Conservation (phyloP, 495 filamentous ascomycete species). For the Lepraria neglecta region DNA sequence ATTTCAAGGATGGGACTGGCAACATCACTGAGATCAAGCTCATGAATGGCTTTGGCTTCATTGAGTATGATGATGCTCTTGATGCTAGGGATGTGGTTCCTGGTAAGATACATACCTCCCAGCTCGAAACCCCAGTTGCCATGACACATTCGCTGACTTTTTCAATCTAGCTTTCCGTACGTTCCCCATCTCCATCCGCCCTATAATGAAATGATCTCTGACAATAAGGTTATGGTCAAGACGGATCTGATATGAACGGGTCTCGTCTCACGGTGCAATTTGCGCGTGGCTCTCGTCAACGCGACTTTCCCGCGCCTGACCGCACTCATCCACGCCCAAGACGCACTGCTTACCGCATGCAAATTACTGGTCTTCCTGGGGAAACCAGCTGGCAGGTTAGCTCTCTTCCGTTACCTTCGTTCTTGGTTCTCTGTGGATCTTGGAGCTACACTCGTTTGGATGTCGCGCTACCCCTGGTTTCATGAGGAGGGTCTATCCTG, state of each 20-base stretch:
- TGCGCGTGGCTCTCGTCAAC: constrained; percentile 85
- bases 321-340: constrained; percentile 83
- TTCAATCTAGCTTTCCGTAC: constrained; percentile 20
- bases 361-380: constrained; percentile 89
- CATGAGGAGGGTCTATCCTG: not conserved
- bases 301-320: constrained; percentile 68
- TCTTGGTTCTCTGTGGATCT: constrained; percentile 24
- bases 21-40: constrained; percentile 98
- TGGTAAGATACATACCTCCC: constrained; percentile 50
- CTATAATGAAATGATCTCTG: not conserved
- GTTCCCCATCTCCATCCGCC: not conserved
- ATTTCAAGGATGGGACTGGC: constrained; percentile 93
- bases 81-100: constrained; percentile 97
- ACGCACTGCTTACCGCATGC: constrained; percentile 92
- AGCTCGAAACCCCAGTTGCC: constrained; percentile 22
- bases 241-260: constrained; percentile 97
- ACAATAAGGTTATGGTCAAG: constrained; percentile 39
- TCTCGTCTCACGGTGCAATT: constrained; percentile 96
- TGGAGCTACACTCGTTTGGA: constrained; percentile 16
- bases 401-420: constrained; percentile 36
- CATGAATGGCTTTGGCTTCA: constrained; percentile 99
- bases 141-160: constrained; percentile 38
- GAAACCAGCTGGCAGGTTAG: constrained; percentile 99
- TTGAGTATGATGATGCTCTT: constrained; percentile 96
- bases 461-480: constrained; percentile 12